Evolutionary conservation across 1,139 yeast genomes (phyloP).

Genomic region (Tardiomyces depauwii): DNA sequence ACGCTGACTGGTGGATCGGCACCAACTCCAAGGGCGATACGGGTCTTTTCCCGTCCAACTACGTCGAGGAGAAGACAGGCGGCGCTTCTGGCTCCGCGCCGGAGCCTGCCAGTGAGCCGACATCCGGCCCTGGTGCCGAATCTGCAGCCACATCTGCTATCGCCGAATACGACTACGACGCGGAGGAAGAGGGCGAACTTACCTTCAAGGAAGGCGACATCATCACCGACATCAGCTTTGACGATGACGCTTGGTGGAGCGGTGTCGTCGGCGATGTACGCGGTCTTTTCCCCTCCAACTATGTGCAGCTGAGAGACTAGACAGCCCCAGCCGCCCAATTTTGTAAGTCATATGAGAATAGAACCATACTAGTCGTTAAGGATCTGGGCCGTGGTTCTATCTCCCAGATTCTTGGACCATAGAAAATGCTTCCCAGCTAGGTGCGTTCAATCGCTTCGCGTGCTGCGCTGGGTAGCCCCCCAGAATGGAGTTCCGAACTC

Average conservation of each 20-base stretch:
- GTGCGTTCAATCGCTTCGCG: too few species aligned
- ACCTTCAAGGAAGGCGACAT: slow-evolving; percentile 72
- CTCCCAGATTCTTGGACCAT: too few species aligned
- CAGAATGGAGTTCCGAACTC: too few species aligned
- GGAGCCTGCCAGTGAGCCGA: slow-evolving; percentile 7
- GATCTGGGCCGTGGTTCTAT: too few species aligned
- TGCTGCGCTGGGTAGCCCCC: too few species aligned
- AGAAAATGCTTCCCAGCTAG: too few species aligned
- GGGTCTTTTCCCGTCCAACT: slow-evolving; percentile 68
- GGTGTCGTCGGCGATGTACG: slow-evolving; percentile 69
- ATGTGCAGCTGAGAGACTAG: slow-evolving; percentile 34
- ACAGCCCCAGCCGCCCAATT: too few species aligned
- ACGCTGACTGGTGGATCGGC: slow-evolving; percentile 81
- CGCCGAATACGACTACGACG: slow-evolving; percentile 81
- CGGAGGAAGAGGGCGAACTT: slow-evolving; percentile 83
- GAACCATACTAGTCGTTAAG: too few species aligned
- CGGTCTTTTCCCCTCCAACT: slow-evolving; percentile 87
- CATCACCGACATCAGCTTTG: slow-evolving; percentile 73
- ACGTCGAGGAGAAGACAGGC: slow-evolving; percentile 37
- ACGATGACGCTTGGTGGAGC: slow-evolving; percentile 96
- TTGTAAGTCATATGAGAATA: too few species aligned
- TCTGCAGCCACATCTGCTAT: slow-evolving; percentile 42
- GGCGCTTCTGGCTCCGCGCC: slow-evolving; percentile 12
- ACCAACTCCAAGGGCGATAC: slow-evolving; percentile 47
- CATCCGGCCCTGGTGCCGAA: slow-evolving; percentile 7